These are phyloP conservation scores for Lentinula edodes DNA, from an alignment of 768 basidiomycete species.

Conservation along the genomic window DNA sequence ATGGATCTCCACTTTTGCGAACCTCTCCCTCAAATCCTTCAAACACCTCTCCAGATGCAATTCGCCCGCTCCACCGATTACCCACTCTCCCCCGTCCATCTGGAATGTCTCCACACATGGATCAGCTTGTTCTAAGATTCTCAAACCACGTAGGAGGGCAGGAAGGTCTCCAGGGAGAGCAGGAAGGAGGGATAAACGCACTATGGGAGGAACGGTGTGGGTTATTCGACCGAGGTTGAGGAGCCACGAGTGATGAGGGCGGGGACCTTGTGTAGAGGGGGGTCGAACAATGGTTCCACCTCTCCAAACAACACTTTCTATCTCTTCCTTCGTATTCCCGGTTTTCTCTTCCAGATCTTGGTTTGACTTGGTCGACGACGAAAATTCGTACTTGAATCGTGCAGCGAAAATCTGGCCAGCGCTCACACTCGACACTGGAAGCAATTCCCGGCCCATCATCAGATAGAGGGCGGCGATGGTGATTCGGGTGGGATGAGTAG, in stretches of 20 bases:
- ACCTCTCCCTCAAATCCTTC: slow-evolving; percentile 93
- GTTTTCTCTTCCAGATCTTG: no score
- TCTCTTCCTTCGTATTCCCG: slow-evolving; percentile 45
- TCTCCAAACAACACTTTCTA: slow-evolving; percentile 73
- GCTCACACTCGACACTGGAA: slow-evolving; percentile 71
- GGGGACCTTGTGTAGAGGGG: slow-evolving; percentile 48
- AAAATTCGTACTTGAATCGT: background rate
- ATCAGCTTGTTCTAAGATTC: slow-evolving; percentile 88
- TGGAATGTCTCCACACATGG: slow-evolving; percentile 98
- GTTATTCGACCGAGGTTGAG: slow-evolving; percentile 76
- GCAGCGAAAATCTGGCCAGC: slow-evolving; percentile 97
- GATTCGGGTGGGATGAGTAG: slow-evolving; percentile 36
- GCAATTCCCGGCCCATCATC: slow-evolving; percentile 98
- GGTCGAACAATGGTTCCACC: slow-evolving; percentile 65
- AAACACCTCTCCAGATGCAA: slow-evolving; percentile 96
- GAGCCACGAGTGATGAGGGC: slow-evolving; percentile 41
- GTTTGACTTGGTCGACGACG: background rate
- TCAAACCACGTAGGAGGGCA: slow-evolving; percentile 81
- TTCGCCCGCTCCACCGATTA: slow-evolving; percentile 94
- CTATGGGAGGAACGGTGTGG: slow-evolving; percentile 79
- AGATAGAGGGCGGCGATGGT: slow-evolving; percentile 79
- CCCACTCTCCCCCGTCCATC: slow-evolving; percentile 95
- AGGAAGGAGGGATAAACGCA: slow-evolving; percentile 92
- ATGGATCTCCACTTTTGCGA: slow-evolving; percentile 89
- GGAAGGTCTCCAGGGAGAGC: slow-evolving; percentile 78